Percentiles rank a stretch among this genome's conserved stretches.
Conservation (phyloP, 2,329 filamentous ascomycete genomes). For the Trichoderma atroviride region DNA sequence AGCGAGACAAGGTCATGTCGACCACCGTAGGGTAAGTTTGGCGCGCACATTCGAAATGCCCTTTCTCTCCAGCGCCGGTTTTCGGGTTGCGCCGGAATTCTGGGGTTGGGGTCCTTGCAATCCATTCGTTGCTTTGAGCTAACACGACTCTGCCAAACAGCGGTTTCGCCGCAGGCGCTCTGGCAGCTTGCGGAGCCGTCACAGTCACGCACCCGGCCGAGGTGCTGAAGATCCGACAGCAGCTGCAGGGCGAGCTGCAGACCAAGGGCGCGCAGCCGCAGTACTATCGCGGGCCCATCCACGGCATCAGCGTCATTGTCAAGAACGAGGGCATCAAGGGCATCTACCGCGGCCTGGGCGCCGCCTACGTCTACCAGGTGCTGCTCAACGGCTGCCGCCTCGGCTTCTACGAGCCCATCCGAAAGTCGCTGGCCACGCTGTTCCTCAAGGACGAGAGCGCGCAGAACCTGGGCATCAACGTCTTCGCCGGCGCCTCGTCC, state of each 20-base stretch:
- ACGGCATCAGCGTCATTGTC: slow-evolving; percentile 87
- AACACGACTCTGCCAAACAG: slow-evolving; percentile 43
- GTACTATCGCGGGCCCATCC: slow-evolving; percentile 87
- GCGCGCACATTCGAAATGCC: background rate
- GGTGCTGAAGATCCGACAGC: slow-evolving; percentile 99
- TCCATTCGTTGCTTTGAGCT: background rate
- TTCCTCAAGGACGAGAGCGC: slow-evolving; percentile 72
- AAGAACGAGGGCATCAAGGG: slow-evolving; percentile 86
- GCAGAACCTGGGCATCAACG: slow-evolving; percentile 88
- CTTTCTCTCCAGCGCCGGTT: background rate
- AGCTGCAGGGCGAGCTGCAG: slow-evolving; percentile 94
- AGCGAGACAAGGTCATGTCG: slow-evolving; percentile 20
- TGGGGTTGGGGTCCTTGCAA: background rate
- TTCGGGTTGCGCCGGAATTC: background rate
- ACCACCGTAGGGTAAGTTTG: slow-evolving; percentile 26
- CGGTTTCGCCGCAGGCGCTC: slow-evolving; percentile 92
- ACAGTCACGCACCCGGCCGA: slow-evolving; percentile 98
- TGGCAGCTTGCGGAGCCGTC: slow-evolving; percentile 95
- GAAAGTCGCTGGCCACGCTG: slow-evolving; percentile 67
- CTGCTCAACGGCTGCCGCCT: slow-evolving; percentile 94
- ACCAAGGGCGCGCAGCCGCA: slow-evolving; percentile 81
- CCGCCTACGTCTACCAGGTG: slow-evolving; percentile 95
- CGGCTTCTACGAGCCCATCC: slow-evolving; percentile 96
- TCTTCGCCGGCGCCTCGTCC: slow-evolving; percentile 86
- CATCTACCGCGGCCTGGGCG: slow-evolving; percentile 85